Base-by-base conservation (phyloP, 1,284 basidiomycete genomes). In the Cerrena zonata region DNA sequence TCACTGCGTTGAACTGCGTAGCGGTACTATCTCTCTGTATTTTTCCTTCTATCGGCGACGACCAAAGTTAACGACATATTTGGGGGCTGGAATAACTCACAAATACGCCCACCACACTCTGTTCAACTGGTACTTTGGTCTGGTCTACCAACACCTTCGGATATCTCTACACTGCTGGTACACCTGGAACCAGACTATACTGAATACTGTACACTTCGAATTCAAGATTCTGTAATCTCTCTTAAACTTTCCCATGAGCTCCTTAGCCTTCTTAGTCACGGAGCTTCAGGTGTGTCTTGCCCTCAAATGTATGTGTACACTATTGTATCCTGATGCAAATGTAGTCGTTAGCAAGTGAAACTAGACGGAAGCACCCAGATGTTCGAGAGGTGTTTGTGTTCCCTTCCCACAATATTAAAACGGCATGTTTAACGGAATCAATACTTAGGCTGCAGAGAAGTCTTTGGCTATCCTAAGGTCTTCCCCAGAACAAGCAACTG, bases 331-430 rank as follows among this genome's bases (percentile, higher is more conserved):
- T 49, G n/a, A 62, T 24, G 12, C 42, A 12, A 22, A 25, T 45
- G 13, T 61, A 91, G 79, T 82, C 86, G 37, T 70, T 93, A 54
- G 79, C 87, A 2, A 86, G 84, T 54, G 90, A 93, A 69, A 89
- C 88, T 24, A 79, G 86, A 54, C 72, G 90, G 54, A 85, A 88
- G 58, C 82, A 93, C 63, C 84, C 88, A 13, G 88, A 92, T 62
- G 86, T 92, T 56, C 83, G 84, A 58, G 89, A 92, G 75, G 89
- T 89, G 61, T 56, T 70, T 59, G 43, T 54, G 45, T 37, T 37
- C 18, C 36, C 34, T 12, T 22, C 7, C 5, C 27, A 43, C 21
- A n/a, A 22, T 15, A 2, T 7, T 26, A 7, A 23, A 27, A 45
- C 49, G 24, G 12, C 34, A 25, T 23, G 39, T 34, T 18, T 51